These are phyloP conservation scores for Fusarium zealandicum DNA, from an alignment of 2,329 filamentous ascomycete species.

Conservation along the genomic window DNA sequence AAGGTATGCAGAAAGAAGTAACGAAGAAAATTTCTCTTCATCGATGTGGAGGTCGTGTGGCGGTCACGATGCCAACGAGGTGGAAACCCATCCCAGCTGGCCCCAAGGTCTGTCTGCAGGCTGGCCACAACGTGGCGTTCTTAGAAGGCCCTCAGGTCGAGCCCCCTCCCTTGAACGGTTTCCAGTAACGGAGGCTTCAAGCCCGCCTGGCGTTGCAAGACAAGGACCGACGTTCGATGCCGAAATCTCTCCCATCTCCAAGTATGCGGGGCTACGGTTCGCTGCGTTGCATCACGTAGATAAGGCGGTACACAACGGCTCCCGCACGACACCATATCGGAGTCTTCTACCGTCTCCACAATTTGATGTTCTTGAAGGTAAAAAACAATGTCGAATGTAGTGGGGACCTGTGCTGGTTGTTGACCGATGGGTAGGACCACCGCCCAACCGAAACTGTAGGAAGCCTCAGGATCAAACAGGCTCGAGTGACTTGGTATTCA, in stretches of 20 bases:
- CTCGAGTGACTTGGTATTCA: constrained; percentile 18
- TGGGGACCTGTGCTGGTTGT: constrained; percentile 9
- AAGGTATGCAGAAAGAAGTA: constrained; percentile 22
- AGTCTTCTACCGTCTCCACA: constrained; percentile 21
- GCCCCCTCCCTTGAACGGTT: constrained; percentile 21
- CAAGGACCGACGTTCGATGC: constrained; percentile 8
- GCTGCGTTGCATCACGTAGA: constrained; percentile 28
- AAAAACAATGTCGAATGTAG: constrained; percentile 1
- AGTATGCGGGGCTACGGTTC: constrained; percentile 24
- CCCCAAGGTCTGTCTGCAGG: constrained; percentile 26
- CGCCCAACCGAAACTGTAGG: constrained; percentile 19
- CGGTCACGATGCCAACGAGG: constrained; percentile 39
- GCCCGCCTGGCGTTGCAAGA: constrained; percentile 15
- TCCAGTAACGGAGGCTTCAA: constrained; percentile 20
- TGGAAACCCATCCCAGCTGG: constrained; percentile 37
- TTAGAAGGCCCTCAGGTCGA: constrained; percentile 31
- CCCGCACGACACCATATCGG: constrained; percentile 25
- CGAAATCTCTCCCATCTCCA: constrained; percentile 21
- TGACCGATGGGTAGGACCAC: constrained; percentile 27
- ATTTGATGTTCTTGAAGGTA: neutral
- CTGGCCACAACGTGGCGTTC: constrained; percentile 38
- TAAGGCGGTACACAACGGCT: constrained; percentile 29
- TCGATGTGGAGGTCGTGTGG: constrained; percentile 40
- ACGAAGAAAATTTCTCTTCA: constrained; percentile 32
- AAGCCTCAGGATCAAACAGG: constrained; percentile 10